Base-by-base conservation (phyloP, 441 rosid species). In the Euphorbia corollata region DNA sequence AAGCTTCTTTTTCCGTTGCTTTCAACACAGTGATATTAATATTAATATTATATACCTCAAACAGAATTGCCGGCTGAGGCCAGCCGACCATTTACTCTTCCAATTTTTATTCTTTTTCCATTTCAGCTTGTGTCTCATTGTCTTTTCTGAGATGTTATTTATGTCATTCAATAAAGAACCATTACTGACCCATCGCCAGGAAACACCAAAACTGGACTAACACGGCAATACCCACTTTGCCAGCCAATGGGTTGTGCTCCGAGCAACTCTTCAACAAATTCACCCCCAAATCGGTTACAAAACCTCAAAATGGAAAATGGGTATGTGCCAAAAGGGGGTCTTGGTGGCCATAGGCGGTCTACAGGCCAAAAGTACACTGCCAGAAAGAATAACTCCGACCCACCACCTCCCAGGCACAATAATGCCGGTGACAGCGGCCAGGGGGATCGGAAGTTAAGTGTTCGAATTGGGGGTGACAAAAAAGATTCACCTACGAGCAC, bases 271-370 rank as follows among this genome's bases (percentile, higher is more conserved):
- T 68, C 78, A 58, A 36, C 24, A 73, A 64, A 70, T 63, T 78
- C 84, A 48, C 73, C 80, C 1, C 70, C 77, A 13, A 39, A 64
- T 36, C 78, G 79, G 36, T 66, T 81, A 19, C 68, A 78, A 53
- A 78, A 72, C 73, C 68, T 78, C 57, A 79, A 81, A 74, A 63
- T 70, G 78, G 79, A 73, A 20, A 79, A 75, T 73, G 86, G 85
- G 64, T 81, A 76, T 62, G 67, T 62, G 15, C 64, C 77, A 10
- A 77, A 43, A 61, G 65, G 66, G 57, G 71, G 22, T 34, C 22
- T 61, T 45, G 36, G 53, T 5, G 67, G 65, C 41, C 80, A 56
- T 50, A 63, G 82, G 61, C 76, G 80, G 67, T 78, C 88, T 0
- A 77, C 82, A 8, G 80, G 82, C 23, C 85, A 81, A 74, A 77